Conservation (phyloP, 192 early-diverging fungal genomes). For the Kappamyces sp. region DNA sequence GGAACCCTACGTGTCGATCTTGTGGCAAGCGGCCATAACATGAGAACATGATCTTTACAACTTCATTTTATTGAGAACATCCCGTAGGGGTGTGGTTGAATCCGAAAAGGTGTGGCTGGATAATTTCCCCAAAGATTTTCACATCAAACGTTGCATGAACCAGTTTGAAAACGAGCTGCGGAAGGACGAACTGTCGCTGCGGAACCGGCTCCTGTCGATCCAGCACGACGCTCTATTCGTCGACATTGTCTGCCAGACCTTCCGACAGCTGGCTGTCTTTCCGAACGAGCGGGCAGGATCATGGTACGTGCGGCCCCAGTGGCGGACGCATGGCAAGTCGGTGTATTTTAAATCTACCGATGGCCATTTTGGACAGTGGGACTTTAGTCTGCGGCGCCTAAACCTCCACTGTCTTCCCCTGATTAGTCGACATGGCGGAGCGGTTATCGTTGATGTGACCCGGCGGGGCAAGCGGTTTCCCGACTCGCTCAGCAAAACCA, state of each 20-base stretch:
- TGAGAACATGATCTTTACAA: too few relatives aligned
- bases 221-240: constrained; percentile 72
- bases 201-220: constrained; percentile 73
- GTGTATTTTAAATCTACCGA: constrained; percentile 95
- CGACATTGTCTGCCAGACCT: constrained; percentile 38
- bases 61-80: too few relatives aligned
- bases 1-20: too few relatives aligned
- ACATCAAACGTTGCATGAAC: too few relatives aligned
- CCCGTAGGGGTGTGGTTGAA: too few relatives aligned
- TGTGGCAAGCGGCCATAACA: too few relatives aligned
- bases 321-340: constrained; percentile 37
- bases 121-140: too few relatives aligned
- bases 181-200: too few relatives aligned
- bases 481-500: constrained; percentile 76
- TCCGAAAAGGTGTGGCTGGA: too few relatives aligned
- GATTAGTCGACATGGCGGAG: constrained; percentile 54
- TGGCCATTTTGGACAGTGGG: constrained; percentile 80
- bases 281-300: constrained; percentile 82
- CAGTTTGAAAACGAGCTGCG: too few relatives aligned
- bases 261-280: constrained; percentile 54
- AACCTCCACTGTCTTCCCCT: constrained; percentile 67
- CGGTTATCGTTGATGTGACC: constrained; percentile 82
- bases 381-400: constrained; percentile 71
- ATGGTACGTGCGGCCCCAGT: constrained; percentile 74
- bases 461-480: constrained; percentile 77